phyloP scores from a whole-genome alignment of 345 rosid genomes.

The thale cress (Arabidopsis thaliana) region TAIR10.1 NC_003076.8:25137001-25137500 shows the following conservation, averaged over 20 bases:
- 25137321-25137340: constrained; percentile 54
- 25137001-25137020: constrained; percentile 9
- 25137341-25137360: constrained; percentile 55
- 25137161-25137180: constrained; percentile 46
- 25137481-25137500: constrained; percentile 52
- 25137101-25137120: neutral
- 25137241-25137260: constrained; percentile 64
- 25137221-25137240: constrained; percentile 57
- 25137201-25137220: constrained; percentile 68
- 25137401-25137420: constrained; percentile 44
- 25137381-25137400: constrained; percentile 47
- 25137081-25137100: constrained; percentile 21
- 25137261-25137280: constrained; percentile 71
- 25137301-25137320: constrained; percentile 57
- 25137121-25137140: constrained; percentile 30
- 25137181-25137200: constrained; percentile 52
- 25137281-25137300: constrained; percentile 49
- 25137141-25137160: constrained; percentile 42
- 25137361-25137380: constrained; percentile 69
- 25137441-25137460: constrained; percentile 49
- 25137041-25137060: constrained; percentile 28
- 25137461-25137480: constrained; percentile 56
- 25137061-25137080: constrained; percentile 25
- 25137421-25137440: constrained; percentile 27
- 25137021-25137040: neutral